Conservation (phyloP, 371 early-diverging fungal genomes). For the Mortierella sp. region DNA sequence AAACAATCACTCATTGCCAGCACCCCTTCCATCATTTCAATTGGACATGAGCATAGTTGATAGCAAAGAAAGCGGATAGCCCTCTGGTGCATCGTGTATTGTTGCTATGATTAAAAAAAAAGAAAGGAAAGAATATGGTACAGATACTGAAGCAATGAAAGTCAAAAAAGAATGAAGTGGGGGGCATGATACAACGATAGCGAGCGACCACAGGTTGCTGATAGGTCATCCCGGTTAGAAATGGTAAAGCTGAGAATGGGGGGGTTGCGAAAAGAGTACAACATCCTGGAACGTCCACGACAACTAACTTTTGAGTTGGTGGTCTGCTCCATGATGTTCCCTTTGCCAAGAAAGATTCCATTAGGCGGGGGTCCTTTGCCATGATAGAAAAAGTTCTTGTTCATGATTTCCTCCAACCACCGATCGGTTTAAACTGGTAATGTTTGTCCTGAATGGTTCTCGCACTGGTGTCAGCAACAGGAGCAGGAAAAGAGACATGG, state of each 20-base stretch:
- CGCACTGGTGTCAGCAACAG: conserved; percentile 7
- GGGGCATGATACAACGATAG: neutral
- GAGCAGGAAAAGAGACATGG: neutral
- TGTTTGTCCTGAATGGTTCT: conserved; percentile 44
- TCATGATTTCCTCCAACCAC: conserved; percentile 52
- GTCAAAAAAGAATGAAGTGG: neutral
- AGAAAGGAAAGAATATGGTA: neutral
- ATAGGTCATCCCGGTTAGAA: neutral
- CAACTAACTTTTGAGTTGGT: conserved; percentile 20
- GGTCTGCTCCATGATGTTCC: conserved; percentile 38
- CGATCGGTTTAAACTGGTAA: conserved; percentile 44
- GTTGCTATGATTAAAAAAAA: too few species aligned
- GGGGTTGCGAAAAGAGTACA: conserved; percentile 1
- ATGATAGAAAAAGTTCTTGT: conserved; percentile 44
- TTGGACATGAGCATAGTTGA: too few species aligned
- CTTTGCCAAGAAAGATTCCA: conserved; percentile 39
- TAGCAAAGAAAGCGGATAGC: too few species aligned
- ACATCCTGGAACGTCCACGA: conserved; percentile 12
- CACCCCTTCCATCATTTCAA: too few species aligned
- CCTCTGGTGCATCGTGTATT: too few species aligned
- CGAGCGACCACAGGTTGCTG: neutral
- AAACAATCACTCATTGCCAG: too few species aligned
- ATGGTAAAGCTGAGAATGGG: conserved; percentile 15
- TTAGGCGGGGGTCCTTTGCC: conserved; percentile 45
- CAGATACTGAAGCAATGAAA: neutral